Evolutionary conservation across 2,329 filamentous ascomycete genomes (phyloP).

Genomic region (Hypomyces perniciosus): DNA sequence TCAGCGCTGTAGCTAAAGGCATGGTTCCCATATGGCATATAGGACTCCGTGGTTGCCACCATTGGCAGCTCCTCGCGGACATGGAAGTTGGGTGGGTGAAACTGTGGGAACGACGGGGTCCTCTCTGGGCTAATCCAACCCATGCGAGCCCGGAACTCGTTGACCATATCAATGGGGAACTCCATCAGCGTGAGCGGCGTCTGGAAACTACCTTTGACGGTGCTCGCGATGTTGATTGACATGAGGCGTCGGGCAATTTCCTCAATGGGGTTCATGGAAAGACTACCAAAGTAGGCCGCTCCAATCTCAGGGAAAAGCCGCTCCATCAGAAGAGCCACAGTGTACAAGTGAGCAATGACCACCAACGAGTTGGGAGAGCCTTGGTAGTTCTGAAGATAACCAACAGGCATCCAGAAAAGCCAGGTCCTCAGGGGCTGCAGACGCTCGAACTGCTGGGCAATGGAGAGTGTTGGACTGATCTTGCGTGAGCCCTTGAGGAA

Average conservation of each 20-base stretch:
- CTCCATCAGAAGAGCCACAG: conserved; percentile 78
- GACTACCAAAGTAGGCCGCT: conserved; percentile 76
- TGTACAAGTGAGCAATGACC: conserved; percentile 87
- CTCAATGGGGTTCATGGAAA: conserved; percentile 76
- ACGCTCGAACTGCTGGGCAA: conserved; percentile 83
- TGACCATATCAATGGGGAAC: conserved; percentile 63
- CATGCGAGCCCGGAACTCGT: conserved; percentile 63
- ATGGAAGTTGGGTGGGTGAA: conserved; percentile 50
- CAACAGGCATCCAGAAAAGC: conserved; percentile 93
- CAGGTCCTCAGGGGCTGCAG: conserved; percentile 83
- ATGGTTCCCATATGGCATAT: conserved; percentile 50
- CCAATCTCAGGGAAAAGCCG: conserved; percentile 89
- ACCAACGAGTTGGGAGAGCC: conserved; percentile 73
- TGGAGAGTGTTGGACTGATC: conserved; percentile 61
- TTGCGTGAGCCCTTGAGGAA: conserved; percentile 69
- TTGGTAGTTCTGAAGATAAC: conserved; percentile 70
- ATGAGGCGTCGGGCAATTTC: conserved; percentile 74
- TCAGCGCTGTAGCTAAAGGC: conserved; percentile 60
- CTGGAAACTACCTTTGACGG: conserved; percentile 51
- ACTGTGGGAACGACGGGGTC: conserved; percentile 56
- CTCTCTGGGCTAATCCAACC: conserved; percentile 57
- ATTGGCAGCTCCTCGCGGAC: conserved; percentile 40
- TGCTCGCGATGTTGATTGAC: conserved; percentile 57
- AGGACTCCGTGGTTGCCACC: conserved; percentile 36
- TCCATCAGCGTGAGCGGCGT: conserved; percentile 64